Percentiles rank a stretch among this genome's conserved stretches.
phyloP scores from a whole-genome alignment of 139 green algal species.

The Picocystis salinarum region DNA sequence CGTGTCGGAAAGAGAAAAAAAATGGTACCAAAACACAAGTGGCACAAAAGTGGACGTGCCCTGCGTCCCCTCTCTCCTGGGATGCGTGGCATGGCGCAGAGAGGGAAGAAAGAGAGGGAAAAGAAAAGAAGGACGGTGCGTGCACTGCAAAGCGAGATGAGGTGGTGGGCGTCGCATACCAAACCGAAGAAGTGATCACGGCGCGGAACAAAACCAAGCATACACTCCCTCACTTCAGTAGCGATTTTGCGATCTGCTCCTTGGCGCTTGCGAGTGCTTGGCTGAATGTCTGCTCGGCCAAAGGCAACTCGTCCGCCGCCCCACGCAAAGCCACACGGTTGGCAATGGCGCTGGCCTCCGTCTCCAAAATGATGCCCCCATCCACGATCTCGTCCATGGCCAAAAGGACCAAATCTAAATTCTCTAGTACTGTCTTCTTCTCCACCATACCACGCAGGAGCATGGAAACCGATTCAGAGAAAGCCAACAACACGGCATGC shows the following conservation, averaged over 20 bases:
- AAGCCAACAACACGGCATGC: conserved; percentile 56
- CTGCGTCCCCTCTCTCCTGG: no score
- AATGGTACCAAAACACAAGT: no score
- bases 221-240: conserved; percentile 67
- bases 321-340: conserved; percentile 80
- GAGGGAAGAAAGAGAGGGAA: no score
- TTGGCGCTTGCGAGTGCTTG: conserved; percentile 67
- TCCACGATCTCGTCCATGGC: conserved; percentile 92
- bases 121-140: no score
- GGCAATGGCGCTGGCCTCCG: conserved; percentile 67
- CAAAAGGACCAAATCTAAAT: conserved; percentile 92
- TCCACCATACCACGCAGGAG: conserved; percentile 71
- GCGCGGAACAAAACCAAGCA: no score
- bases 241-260: conserved; percentile 66
- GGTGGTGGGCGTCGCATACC: no score
- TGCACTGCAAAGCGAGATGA: no score
- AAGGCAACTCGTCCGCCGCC: conserved; percentile 49
- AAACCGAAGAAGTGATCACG: no score
- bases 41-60: no score
- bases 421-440: conserved; percentile 98
- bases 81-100: no score
- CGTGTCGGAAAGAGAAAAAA: no score
- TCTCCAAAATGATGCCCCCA: conserved; percentile 87
- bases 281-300: conserved; percentile 73
- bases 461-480: conserved; percentile 69